These are phyloP conservation scores for Corylus heterophylla DNA, from an alignment of 306 rosid species.

Conservation along the genomic window DNA sequence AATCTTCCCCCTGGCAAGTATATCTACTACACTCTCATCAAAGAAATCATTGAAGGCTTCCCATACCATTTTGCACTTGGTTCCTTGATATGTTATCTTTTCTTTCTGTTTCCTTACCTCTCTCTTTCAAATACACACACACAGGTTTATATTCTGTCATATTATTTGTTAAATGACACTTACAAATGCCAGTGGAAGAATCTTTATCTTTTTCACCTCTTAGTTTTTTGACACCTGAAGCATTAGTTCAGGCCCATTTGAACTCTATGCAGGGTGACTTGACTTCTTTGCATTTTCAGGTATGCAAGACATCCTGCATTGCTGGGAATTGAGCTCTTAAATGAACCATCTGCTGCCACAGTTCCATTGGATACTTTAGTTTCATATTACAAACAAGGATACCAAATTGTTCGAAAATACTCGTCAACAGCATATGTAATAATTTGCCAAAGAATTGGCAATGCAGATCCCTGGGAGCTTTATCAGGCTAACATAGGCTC, in stretches of 20 bases:
- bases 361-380: conserved; percentile 67
- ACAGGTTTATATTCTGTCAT: not conserved
- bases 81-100: not conserved
- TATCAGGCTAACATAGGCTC: conserved; percentile 62
- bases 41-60: conserved; percentile 18
- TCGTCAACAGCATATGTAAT: conserved; percentile 76
- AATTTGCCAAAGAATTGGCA: conserved; percentile 87
- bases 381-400: conserved; percentile 79
- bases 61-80: not conserved
- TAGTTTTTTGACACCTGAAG: conserved; percentile 17
- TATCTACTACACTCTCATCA: not conserved
- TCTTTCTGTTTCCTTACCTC: too few species aligned
- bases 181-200: not conserved
- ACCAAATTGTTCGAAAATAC: conserved; percentile 69
- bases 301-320: conserved; percentile 66
- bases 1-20: not conserved
- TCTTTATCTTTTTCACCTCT: not conserved
- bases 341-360: conserved; percentile 73
- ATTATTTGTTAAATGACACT: not conserved
- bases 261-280: conserved; percentile 1
- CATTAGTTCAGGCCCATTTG: not conserved
- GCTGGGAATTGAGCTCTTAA: conserved; percentile 88
- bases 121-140: not conserved
- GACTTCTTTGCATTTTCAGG: conserved; percentile 50
- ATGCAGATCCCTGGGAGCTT: conserved; percentile 87